Base-by-base conservation (phyloP, 2,329 filamentous ascomycete genomes). In the Trichothecium roseum region DNA sequence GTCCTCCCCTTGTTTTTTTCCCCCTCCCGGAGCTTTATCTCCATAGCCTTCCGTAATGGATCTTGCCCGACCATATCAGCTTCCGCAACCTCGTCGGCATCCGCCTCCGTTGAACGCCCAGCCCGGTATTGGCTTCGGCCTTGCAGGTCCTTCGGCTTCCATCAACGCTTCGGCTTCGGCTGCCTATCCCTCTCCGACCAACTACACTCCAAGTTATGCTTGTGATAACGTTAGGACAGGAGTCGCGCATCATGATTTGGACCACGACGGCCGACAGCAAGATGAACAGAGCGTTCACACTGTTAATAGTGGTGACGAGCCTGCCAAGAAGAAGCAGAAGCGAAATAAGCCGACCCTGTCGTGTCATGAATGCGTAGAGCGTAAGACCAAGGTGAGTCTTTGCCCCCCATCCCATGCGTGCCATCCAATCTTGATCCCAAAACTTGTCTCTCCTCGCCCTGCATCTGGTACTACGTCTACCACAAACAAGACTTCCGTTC, bases 281-380 rank as follows among this genome's bases (percentile, higher is more conserved):
- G 36, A 40, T 38, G 45, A 24, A 10, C 20, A 24, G 6, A 24
- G 10, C 10, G 6, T 46, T 38, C 40, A 37, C 38, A n/a, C 31
- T 5, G n/a, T 12, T 22, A 18, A 9, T 14, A 33, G 27, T 30
- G 49, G 42, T n/a, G 53, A 55, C 26, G 57, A 63, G 30, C 68
- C 63, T n/a, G 52, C 62, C 9, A 69, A 62, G 55, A 84, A 83
- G 63, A 85, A 82, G 60, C 83, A 88, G 61, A 87, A 83, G 63
- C 74, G 84, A 32, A 89, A 89, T 59, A 89, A 89, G 56, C 84
- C 84, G 4, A 88, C 83, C 1, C 53, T 88, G 42, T 85, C 80
- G 33, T 88, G 84, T 49, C 72, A 78, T 42, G 81, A 86, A 53
- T 89, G 84, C 51, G 84, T 88, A 16, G 81, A 86, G 59, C 68